phyloP scores from a whole-genome alignment of 164 flowering plant species.

The Magnolia sinica region DNA sequence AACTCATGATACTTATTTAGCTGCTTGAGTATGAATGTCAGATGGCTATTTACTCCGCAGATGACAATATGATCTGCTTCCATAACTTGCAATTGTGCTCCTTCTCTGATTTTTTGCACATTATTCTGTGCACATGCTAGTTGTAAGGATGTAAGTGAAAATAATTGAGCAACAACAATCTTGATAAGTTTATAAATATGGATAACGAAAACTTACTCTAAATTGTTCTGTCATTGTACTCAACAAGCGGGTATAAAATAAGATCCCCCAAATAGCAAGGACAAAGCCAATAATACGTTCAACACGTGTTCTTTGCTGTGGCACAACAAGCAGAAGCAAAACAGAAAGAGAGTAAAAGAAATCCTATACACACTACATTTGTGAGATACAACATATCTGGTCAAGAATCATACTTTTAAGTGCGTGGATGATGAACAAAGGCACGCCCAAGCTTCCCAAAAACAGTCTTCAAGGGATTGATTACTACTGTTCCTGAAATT shows the following conservation, averaged over 20 bases:
- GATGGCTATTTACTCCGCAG: conserved; percentile 90
- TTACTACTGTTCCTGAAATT: conserved; percentile 41
- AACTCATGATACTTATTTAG: conserved; percentile 86
- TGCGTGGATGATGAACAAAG: conserved; percentile 95
- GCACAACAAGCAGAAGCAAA: conserved; percentile 14
- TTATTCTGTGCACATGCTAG: conserved; percentile 54
- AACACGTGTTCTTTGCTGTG: conserved; percentile 85
- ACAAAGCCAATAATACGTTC: conserved; percentile 87
- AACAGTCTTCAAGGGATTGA: conserved; percentile 87
- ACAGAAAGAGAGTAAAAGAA: not conserved
- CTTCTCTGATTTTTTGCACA: conserved; percentile 92
- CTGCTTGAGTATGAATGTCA: conserved; percentile 82
- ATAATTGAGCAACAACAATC: not conserved
- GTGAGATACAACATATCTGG: not conserved
- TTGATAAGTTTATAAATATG: not conserved
- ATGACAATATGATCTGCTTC: conserved; percentile 91
- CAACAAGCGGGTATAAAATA: conserved; percentile 86
- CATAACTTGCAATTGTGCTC: conserved; percentile 89
- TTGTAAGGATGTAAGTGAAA: conserved; percentile 16
- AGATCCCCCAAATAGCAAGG: conserved; percentile 95
- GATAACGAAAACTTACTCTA: conserved; percentile 51
- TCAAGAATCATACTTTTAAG: conserved; percentile 49
- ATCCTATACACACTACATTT: too few species aligned
- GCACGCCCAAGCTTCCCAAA: conserved; percentile 99
- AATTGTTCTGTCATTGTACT: conserved; percentile 99